Evolutionary conservation across 129 eudicot species (phyloP), one percentile per base, ranked within the genome.

Genomic region (Dittrichia graveolens): DNA sequence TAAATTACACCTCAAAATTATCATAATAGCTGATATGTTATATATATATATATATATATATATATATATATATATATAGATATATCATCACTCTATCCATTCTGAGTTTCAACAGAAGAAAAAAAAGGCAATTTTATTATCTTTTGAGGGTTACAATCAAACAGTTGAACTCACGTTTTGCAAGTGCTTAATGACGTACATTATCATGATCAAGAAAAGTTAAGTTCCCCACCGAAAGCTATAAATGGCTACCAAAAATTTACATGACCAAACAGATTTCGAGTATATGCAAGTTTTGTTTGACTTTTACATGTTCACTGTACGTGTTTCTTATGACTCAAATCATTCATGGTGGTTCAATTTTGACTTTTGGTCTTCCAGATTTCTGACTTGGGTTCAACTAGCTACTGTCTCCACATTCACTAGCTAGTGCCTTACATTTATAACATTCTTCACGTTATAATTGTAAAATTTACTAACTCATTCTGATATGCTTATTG

Each of bases 301-400:
- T 78, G 49, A 54, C 70, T 70, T 73, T 44, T 61, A 61, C 7
- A 37, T 47, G 24, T 11, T 47, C 15, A 50, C 48, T 37, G 31
- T 24, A 24, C 31, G 63, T 31, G 39, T 61, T 78, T 50, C 65
- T 61, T 49, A 77, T 61, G 76, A 77, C 71, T 77, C 57, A 77
- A 49, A 69, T 77, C 71, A 60, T 72, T 69, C 62, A 72, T 72
- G 62, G 56, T 79, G 78, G 83, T 72, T 79, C 31, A 65, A 57
- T 10, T 62, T 66, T 66, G 63, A 65, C 69, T 70, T 77, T 69
- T 9, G 31, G 72, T 78, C 72, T 61, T 78, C 72, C 24, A 79
- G 75, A 73, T 73, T 65, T 65, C 74, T 79, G 79, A 79, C 79
- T 58, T 72, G 79, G 75, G 83, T 67, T 79, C 83, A 79, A 79